Evolutionary conservation across 345 rosid species (phyloP), one percentile per base, ranked within the genome.

Genomic region (Citrus hindsii): DNA sequence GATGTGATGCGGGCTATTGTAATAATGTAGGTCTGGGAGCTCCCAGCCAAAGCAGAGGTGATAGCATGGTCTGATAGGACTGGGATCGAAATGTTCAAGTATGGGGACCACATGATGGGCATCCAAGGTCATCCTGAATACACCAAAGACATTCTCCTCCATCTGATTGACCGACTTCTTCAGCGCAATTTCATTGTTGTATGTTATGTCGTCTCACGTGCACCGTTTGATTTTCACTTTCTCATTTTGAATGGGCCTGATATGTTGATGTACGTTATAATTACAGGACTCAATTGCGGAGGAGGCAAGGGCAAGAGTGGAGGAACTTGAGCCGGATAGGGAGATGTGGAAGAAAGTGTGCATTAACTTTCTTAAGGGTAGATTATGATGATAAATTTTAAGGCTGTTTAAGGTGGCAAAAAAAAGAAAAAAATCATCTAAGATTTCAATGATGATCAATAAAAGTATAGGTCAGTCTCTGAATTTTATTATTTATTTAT

Each of bases 71-170:
- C 97, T 0, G 83, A 81, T 13, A 85, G 83, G 76, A 88, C 97
- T 0, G 86, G 84, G 51, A 76, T 90, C 0, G 97, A 92, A 84
- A 89, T 90, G 89, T 90, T 90, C 65, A 75, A 32, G 67, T 90
- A 69, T 69, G 93, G 91, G 27, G 86, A 90, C 37, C 92, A 92
- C 79, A 80, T 90, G 51, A 81, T 92, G 97, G 97, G 97, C 19
- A 87, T 92, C 56, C 97, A 92, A 76, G 97, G 97, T 33, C 97
- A 92, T 79, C 97, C 94, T 1, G 93, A 92, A 77, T 89, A 89
- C 84, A 87, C 79, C 33, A 82, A 62, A 22, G 94, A 90, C 88
- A 90, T 92, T n/a, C 88, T 92, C 32, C 65, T 76, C 51, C 85
- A 86, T 79, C 73, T 92, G 58, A 73, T 89, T 2, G 90, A 89